These are phyloP conservation scores for Wickerhamomyces sydowiorum DNA, from an alignment of 805 yeast genomes.

Conservation along the genomic window DNA sequence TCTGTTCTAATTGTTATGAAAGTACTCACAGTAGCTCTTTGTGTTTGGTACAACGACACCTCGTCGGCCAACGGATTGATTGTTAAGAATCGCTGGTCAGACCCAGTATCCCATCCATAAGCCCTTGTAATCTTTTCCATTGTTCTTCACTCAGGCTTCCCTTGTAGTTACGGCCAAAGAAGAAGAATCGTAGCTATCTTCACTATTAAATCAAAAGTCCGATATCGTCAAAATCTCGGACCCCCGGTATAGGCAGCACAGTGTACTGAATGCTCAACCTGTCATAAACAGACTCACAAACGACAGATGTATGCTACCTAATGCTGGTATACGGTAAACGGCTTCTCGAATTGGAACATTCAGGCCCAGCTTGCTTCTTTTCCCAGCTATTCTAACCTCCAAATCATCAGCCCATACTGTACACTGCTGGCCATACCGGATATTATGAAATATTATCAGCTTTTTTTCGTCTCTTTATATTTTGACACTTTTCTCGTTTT, in stretches of 20 bases:
- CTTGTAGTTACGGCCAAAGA: too few species aligned
- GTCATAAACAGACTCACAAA: too few species aligned
- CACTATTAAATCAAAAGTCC: not conserved
- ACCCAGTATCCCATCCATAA: conserved; percentile 21
- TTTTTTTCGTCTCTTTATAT: not conserved
- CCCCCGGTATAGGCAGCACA: too few species aligned
- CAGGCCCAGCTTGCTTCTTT: too few species aligned
- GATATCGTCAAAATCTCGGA: not conserved
- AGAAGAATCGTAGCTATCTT: too few species aligned
- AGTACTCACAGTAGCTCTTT: conserved; percentile 25
- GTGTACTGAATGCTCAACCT: too few species aligned
- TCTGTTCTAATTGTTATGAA: too few species aligned
- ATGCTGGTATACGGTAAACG: too few species aligned
- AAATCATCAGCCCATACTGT: not conserved
- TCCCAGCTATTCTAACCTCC: too few species aligned
- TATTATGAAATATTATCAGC: not conserved
- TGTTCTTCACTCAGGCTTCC: too few species aligned
- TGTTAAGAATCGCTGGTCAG: conserved; percentile 18
- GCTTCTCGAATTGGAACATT: too few species aligned
- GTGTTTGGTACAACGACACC: conserved; percentile 57
- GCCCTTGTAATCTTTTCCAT: conserved; percentile 24
- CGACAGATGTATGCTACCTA: too few species aligned
- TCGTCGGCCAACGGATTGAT: conserved; percentile 75
- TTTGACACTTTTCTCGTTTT: not conserved
- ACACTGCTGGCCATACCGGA: not conserved